Evolutionary conservation across 305 asterid genomes (phyloP), one percentile per base, ranked within the genome.

Genomic region (Fraxinus xanthoxyloides): DNA sequence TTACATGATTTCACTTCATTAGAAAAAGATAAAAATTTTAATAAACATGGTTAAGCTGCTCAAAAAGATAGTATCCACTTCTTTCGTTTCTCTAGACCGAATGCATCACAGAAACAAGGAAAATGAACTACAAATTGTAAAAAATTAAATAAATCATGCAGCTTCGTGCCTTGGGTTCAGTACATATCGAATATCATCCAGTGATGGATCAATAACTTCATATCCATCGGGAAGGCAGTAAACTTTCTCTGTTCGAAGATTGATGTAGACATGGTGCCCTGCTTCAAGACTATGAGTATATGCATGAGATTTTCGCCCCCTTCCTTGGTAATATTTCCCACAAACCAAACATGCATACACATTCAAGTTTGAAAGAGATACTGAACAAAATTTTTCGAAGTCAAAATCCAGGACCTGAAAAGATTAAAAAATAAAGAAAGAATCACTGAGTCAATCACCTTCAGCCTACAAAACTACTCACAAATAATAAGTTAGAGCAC

Each of bases 211-310:
- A 76, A 89, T 85, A 80, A 96, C 91, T 87, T 96, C 98, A 83
- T 96, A 96, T 87, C 99, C 99, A 91, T 96, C 99, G 77, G 99
- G 98, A 87, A 96, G 98, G 86, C 99, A 96, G 88, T 90, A 96
- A 80, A 94, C 97, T 88, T 94, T 94, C 89, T 96, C 99, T 8
- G 97, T 92, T 61, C 90, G 92, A 77, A 95, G 97, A 90, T 95
- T 95, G 87, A 95, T 95, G 91, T 85, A 95, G 74, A 94, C 98
- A 80, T 95, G 98, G 85, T 95, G 98, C 32, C 90, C 97, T 34
- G 97, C 97, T 88, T 94, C 99, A 77, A 94, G 97, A 85, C 99
- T 94, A 79, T 95, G 99, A 30, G 98, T 94, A 84, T 94, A 95
- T 73, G 98, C 99, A 88, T 93, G 97, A 72, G 99, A 95, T 82